These are phyloP conservation scores for Tubosaeta sp. DNA, from an alignment of 768 basidiomycete genomes.

Conservation along the genomic window DNA sequence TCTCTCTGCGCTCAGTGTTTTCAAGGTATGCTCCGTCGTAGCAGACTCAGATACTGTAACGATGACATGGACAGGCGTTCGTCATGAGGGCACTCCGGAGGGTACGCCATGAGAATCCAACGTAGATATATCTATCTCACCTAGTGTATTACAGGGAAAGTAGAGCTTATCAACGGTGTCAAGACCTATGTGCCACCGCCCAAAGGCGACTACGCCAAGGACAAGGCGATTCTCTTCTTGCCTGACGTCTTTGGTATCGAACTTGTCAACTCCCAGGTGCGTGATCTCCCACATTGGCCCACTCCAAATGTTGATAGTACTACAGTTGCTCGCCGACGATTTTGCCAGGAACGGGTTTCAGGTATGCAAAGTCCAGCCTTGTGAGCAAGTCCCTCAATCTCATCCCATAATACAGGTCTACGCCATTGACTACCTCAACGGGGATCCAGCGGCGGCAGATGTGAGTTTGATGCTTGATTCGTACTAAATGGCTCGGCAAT, in stretches of 20 bases:
- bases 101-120: conserved; percentile 26
- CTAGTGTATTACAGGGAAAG: conserved; percentile 35
- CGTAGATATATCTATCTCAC: not conserved
- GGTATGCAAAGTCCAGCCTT: conserved; percentile 10
- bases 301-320: not conserved
- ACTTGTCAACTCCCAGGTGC: conserved; percentile 43
- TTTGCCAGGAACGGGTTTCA: conserved; percentile 39
- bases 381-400: no score
- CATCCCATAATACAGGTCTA: conserved; percentile 9
- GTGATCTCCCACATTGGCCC: conserved; percentile 3
- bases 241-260: conserved; percentile 50
- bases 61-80: conserved; percentile 34
- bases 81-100: conserved; percentile 45
- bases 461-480: conserved; percentile 1
- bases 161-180: conserved; percentile 44
- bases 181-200: conserved; percentile 54
- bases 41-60: conserved; percentile 4
- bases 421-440: conserved; percentile 26
- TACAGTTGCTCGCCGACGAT: conserved; percentile 42
- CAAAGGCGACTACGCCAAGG: conserved; percentile 43
- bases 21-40: conserved; percentile 37
- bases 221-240: conserved; percentile 54
- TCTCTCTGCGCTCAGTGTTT: conserved; percentile 55
- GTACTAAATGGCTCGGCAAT: not conserved
- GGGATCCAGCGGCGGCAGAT: conserved; percentile 25